Evolutionary conservation across 1,284 basidiomycete genomes (phyloP).

Genomic region (Stygiomarasmius scandens): DNA sequence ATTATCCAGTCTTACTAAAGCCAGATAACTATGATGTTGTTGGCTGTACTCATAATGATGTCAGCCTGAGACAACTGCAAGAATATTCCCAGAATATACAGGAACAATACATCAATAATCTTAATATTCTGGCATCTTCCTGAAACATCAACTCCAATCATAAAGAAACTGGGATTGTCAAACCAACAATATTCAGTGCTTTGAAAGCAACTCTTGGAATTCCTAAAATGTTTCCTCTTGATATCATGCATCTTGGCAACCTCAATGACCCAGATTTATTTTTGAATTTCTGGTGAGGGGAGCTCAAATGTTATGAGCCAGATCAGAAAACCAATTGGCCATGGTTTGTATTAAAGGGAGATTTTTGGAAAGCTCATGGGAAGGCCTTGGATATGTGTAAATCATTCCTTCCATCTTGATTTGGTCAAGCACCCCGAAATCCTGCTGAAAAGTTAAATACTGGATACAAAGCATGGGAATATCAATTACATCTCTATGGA

Average conservation of each 20-base stretch:
- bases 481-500: slow-evolving; percentile 23
- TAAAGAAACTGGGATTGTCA: slow-evolving; percentile 21
- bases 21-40: slow-evolving; percentile 18
- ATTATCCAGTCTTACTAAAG: slow-evolving; percentile 19
- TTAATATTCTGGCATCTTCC: slow-evolving; percentile 14
- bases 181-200: slow-evolving; percentile 21
- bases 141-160: slow-evolving; percentile 16
- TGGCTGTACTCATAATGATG: slow-evolving; percentile 26
- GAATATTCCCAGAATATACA: slow-evolving; percentile 15
- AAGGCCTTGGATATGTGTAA: slow-evolving; percentile 15
- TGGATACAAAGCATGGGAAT: slow-evolving; percentile 21
- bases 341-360: slow-evolving; percentile 24
- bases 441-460: slow-evolving; percentile 15
- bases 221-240: slow-evolving; percentile 24
- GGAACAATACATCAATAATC: slow-evolving; percentile 19
- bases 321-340: slow-evolving; percentile 26
- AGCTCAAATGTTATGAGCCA: slow-evolving; percentile 11
- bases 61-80: slow-evolving; percentile 8
- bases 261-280: slow-evolving; percentile 34
- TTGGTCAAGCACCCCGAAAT: slow-evolving; percentile 28
- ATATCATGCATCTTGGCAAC: slow-evolving; percentile 34
- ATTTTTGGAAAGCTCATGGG: slow-evolving; percentile 25
- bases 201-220: slow-evolving; percentile 16
- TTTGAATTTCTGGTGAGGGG: slow-evolving; percentile 29
- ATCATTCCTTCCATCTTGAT: slow-evolving; percentile 21